A percentile compares a stretch with the other conserved stretches of the same genome.
phyloP scores from a whole-genome alignment of 306 rosid genomes.

The Lathyrus aphaca region DNA sequence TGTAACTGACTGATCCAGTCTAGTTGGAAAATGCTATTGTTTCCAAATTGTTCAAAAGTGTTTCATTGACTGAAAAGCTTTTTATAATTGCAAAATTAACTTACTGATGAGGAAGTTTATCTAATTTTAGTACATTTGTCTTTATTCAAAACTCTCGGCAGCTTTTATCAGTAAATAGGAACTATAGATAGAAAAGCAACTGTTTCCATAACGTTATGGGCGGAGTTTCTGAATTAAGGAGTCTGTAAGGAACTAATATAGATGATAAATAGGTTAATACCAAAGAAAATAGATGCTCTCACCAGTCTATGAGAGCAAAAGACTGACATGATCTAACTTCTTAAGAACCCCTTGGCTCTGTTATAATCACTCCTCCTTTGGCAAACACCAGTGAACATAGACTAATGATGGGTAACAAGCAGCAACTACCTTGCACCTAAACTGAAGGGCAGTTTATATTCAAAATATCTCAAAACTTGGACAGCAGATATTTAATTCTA shows the following conservation, averaged over 20 bases:
- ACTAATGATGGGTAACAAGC: conserved; percentile 7
- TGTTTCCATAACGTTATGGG: conserved; percentile 3
- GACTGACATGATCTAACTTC: not conserved
- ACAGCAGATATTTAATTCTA: conserved; percentile 17
- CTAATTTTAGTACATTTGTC: not conserved
- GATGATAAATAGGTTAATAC: conserved; percentile 3
- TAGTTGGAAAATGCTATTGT: not conserved
- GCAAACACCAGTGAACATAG: conserved; percentile 20
- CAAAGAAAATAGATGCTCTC: not conserved
- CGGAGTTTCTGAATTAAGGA: conserved; percentile 1
- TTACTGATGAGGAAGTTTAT: not conserved
- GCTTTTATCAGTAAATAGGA: conserved; percentile 19
- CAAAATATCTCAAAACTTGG: conserved; percentile 17
- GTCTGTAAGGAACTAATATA: conserved; percentile 1
- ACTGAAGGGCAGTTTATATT: conserved; percentile 25
- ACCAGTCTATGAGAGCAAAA: conserved; percentile 13
- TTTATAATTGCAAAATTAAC: conserved; percentile 20
- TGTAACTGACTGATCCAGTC: not conserved
- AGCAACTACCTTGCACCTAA: not conserved
- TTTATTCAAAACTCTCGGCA: conserved; percentile 14
- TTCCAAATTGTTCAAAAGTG: conserved; percentile 8
- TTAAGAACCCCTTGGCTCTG: not conserved
- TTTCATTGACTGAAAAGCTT: conserved; percentile 3
- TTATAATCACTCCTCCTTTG: not conserved
- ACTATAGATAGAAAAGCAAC: conserved; percentile 13